Evolutionary conservation across 352 stramenopile species (phyloP).

Genomic region (Peronosclerospora sorghi): DNA sequence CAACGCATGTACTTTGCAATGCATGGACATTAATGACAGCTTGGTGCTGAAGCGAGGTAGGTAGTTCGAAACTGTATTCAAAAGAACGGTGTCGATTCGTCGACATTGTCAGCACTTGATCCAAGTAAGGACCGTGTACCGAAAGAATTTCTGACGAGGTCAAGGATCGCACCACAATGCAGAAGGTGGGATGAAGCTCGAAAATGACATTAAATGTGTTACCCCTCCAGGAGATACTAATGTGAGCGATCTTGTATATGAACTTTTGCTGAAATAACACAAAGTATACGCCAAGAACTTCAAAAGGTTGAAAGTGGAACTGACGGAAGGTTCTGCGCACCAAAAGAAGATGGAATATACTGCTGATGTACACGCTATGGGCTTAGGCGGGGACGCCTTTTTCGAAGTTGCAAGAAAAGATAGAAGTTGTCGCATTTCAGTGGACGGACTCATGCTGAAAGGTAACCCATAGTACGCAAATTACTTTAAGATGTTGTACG

Average conservation of each 20-base stretch:
- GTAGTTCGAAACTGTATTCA: constrained; percentile 65
- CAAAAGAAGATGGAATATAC: constrained; percentile 72
- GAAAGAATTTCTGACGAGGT: constrained; percentile 56
- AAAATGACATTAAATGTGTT: constrained; percentile 57
- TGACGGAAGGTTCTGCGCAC: constrained; percentile 68
- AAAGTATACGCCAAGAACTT: constrained; percentile 71
- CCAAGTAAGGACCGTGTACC: constrained; percentile 22
- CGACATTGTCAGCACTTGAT: constrained; percentile 15
- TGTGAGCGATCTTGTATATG: neutral
- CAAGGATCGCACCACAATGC: constrained; percentile 33
- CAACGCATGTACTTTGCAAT: neutral
- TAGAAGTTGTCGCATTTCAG: neutral
- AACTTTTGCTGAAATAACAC: constrained; percentile 40
- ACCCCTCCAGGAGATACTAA: constrained; percentile 12
- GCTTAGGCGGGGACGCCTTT: constrained; percentile 39
- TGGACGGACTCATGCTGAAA: constrained; percentile 23
- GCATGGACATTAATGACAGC: constrained; percentile 33
- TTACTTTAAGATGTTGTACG: constrained; percentile 93
- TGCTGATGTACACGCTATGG: constrained; percentile 37
- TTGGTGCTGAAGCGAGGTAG: constrained; percentile 54
- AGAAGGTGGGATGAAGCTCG: constrained; percentile 22
- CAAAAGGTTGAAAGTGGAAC: constrained; percentile 88
- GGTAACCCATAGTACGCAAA: constrained; percentile 67
- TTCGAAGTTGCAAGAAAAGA: constrained; percentile 17
- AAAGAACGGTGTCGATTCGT: constrained; percentile 47